Evolutionary conservation across 2,329 filamentous ascomycete genomes (phyloP).

Genomic region (Metarhizium humberi): DNA sequence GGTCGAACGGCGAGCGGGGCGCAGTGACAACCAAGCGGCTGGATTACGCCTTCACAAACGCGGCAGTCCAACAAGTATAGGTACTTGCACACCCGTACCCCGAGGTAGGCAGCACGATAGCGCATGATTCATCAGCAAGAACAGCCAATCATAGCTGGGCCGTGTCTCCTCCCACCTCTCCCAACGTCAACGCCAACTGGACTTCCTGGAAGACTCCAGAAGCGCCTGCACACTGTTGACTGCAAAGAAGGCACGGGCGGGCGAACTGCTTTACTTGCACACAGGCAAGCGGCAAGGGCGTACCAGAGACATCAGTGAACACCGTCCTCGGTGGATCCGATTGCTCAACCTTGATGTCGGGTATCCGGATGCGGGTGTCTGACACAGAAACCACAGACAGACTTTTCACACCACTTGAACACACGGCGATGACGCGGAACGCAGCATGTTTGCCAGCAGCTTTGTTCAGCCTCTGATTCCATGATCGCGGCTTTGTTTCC

Average conservation of each 20-base stretch:
- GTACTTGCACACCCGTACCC: not conserved
- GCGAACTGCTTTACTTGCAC: too few relatives aligned
- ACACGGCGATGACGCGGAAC: not conserved
- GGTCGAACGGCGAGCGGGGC: conserved; percentile 10
- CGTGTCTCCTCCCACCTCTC: too few relatives aligned
- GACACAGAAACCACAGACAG: not conserved
- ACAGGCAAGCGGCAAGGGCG: too few relatives aligned
- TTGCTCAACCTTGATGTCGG: too few relatives aligned
- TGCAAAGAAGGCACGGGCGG: too few relatives aligned
- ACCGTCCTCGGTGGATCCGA: conserved; percentile 10
- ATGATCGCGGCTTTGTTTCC: not conserved
- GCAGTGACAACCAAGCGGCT: conserved; percentile 17
- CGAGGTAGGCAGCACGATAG: not conserved
- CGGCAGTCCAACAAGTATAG: conserved; percentile 3
- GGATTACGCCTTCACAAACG: conserved; percentile 13
- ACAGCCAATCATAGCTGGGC: conserved; percentile 7
- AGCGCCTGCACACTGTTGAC: conserved; percentile 7
- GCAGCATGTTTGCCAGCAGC: not conserved
- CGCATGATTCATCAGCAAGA: conserved; percentile 29
- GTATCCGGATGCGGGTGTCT: conserved; percentile 4
- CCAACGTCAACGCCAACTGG: not conserved
- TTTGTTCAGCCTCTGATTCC: not conserved
- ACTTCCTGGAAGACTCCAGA: conserved; percentile 29
- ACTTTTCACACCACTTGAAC: not conserved
- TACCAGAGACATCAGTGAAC: too few relatives aligned